Evolutionary conservation across 2,329 filamentous ascomycete genomes (phyloP), one percentile per base, ranked within the genome.

Genomic region (Aspergillus clavatus): DNA sequence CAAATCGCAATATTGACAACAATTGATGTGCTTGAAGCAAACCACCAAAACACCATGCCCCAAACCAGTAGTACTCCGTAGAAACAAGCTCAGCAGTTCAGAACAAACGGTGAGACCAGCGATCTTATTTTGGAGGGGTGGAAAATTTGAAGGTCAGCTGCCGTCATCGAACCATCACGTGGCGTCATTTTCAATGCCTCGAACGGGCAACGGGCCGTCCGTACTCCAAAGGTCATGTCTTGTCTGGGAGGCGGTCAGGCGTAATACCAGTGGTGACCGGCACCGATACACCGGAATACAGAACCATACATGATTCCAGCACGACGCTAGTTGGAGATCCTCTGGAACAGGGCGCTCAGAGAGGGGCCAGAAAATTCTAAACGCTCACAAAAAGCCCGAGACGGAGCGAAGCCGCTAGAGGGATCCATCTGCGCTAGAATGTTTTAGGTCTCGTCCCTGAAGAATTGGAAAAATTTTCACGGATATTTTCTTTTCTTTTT

Each of bases 121-220:
- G 27, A 35, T 38, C 43, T 38, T 27, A 33, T 45, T 44, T 40
- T 47, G 18, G 29, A 7, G 5, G n/a, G 3, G 14, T 5, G 12
- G 16, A 35, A 5, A 26, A 26, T 26, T 26, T 37, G 44, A 43
- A 49, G 52, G 52, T 56, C 54, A 55, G 53, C 54, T 59, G 56
- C 47, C 47, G 50, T 57, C 55, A 53, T 57, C 39, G 14, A 47
- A 38, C 46, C 53, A 60, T 61, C 59, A 63, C 60, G 60, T 63
- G 60, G 59, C 53, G 53, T 54, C 49, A 58, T 51, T 22, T n/a
- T n/a, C 27, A 40, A 22, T 37, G 46, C 38, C 26, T n/a, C n/a
- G n/a, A n/a, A n/a, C n/a, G n/a, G n/a, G n/a, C n/a, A n/a, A n/a
- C n/a, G n/a, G n/a, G n/a, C n/a, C n/a, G n/a, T n/a, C n/a, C n/a